Conservation (phyloP, 202 grass and related monocot species). For the Musa balbisiana region DNA sequence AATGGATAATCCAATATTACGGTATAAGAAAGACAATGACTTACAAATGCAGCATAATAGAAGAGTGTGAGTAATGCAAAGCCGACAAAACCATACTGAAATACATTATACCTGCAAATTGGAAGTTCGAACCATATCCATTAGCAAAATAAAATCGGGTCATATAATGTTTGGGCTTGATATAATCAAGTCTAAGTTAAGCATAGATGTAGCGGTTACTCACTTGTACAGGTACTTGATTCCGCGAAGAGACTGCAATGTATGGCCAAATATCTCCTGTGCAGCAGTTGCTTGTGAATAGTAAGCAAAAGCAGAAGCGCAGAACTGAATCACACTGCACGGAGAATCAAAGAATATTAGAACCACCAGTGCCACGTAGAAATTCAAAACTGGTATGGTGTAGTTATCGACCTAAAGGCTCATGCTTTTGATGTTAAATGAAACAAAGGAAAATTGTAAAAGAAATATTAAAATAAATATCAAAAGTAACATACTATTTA, state of each 20-base stretch:
- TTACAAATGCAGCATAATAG: constrained; percentile 83
- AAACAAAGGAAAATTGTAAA: no score
- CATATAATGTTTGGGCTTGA: no score
- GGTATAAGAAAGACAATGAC: constrained; percentile 23
- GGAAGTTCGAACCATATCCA: background rate
- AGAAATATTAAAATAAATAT: no score
- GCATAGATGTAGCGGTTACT: constrained; percentile 3
- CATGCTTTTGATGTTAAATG: background rate
- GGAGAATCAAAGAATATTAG: constrained; percentile 4
- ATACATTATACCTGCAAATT: constrained; percentile 80
- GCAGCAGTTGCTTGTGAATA: constrained; percentile 95
- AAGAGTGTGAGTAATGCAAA: constrained; percentile 84
- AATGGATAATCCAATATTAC: constrained; percentile 11
- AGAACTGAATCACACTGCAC: constrained; percentile 97
- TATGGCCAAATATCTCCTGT: constrained; percentile 95
- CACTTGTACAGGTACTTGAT: constrained; percentile 99
- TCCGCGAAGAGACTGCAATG: constrained; percentile 85
- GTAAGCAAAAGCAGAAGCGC: constrained; percentile 81
- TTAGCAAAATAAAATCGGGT: no score
- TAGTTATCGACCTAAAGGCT: background rate
- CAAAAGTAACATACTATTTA: no score
- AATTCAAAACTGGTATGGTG: background rate
- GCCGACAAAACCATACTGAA: constrained; percentile 90
- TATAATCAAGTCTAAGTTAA: background rate
- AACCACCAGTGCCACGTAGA: no score